A percentile compares a stretch with the other conserved stretches of the same genome.
phyloP scores from a whole-genome alignment of 192 early-diverging fungal species.

The Coemansia brasiliensis region DNA sequence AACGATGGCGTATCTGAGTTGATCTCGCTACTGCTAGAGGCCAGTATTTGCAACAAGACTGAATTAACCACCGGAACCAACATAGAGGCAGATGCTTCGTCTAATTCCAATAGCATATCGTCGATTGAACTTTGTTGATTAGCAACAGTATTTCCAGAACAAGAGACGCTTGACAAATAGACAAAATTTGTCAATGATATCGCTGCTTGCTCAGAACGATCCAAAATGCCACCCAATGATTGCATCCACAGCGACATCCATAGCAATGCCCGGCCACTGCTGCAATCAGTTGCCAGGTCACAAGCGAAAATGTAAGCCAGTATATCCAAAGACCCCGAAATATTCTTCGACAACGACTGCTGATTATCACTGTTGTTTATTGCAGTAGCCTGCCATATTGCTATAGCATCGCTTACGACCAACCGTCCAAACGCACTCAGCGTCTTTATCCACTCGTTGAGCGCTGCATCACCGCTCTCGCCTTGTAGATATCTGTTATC shows the following conservation, averaged over 20 bases:
- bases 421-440: constrained; percentile 6
- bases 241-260: constrained; percentile 37
- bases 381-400: constrained; percentile 1
- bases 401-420: constrained; percentile 19
- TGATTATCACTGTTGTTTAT: not conserved
- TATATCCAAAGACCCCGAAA: not conserved
- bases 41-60: not conserved
- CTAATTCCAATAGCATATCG: no score
- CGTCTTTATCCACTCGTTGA: not conserved
- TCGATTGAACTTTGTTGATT: no score
- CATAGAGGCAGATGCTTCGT: no score
- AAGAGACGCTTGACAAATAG: not conserved
- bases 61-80: constrained; percentile 4
- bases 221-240: constrained; percentile 4
- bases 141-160: no score
- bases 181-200: constrained; percentile 8
- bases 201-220: not conserved
- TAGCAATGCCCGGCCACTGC: not conserved
- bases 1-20: no score
- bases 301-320: not conserved
- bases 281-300: not conserved
- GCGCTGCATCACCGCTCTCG: no score
- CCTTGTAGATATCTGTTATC: no score
- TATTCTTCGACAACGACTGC: not conserved
- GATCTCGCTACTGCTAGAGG: not conserved